Conservation (phyloP, 2,329 filamentous ascomycete genomes). For the Paraphoma chrysanthemicola region DNA sequence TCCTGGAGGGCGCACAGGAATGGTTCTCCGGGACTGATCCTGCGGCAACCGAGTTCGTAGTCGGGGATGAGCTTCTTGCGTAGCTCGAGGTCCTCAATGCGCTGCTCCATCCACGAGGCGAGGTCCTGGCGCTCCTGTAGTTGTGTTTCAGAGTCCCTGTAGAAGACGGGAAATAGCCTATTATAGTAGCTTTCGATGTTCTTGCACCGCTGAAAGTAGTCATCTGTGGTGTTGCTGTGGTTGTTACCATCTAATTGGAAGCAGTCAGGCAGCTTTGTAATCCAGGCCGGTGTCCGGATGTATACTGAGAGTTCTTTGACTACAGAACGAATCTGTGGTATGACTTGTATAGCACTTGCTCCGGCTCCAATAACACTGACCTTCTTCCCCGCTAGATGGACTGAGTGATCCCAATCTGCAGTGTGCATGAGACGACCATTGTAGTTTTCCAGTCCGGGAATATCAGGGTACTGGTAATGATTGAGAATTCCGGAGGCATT, state of each 20-base stretch:
- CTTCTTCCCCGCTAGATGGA: conserved; percentile 4
- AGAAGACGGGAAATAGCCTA: conserved; percentile 9
- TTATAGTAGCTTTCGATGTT: conserved; percentile 8
- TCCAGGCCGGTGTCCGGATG: conserved; percentile 11
- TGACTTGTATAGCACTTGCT: conserved; percentile 4
- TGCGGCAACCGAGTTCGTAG: conserved; percentile 10
- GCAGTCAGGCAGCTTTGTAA: conserved; percentile 3
- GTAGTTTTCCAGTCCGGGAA: conserved; percentile 5
- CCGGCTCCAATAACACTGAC: conserved; percentile 9
- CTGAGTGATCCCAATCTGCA: conserved; percentile 10
- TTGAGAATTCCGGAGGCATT: conserved; percentile 4
- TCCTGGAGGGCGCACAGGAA: conserved; percentile 8
- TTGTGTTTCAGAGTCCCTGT: conserved; percentile 3
- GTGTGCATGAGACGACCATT: conserved; percentile 8
- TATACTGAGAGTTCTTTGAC: conserved; percentile 7
- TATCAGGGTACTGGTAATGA: conserved; percentile 8
- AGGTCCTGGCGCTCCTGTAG: background rate
- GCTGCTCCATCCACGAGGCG: background rate
- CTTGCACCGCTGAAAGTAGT: conserved; percentile 10
- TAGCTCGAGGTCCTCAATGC: conserved; percentile 2
- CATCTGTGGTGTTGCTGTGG: background rate
- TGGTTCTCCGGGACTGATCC: conserved; percentile 9
- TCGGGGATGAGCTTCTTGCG: conserved; percentile 9
- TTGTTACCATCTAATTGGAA: background rate
- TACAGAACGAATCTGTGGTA: conserved; percentile 8